phyloP scores from a whole-genome alignment of 2,329 filamentous ascomycete species.

The Aspergillus glaucus region DNA sequence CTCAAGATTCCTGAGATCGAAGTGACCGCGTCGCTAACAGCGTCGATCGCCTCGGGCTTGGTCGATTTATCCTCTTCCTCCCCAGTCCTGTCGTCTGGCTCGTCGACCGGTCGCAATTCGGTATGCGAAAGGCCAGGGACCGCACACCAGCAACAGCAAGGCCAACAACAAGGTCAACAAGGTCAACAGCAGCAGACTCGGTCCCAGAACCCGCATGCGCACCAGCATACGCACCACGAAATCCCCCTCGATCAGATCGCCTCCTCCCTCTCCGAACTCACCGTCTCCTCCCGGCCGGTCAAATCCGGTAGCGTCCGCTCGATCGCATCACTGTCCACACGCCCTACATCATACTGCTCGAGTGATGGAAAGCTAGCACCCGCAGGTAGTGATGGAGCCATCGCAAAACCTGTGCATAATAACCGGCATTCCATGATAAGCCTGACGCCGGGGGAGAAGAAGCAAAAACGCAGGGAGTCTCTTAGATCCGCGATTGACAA shows the following conservation, averaged over 20 bases:
- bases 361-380: constrained; percentile 23
- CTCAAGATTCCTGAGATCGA: constrained; percentile 28
- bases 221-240: neutral
- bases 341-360: constrained; percentile 34
- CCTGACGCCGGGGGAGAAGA: constrained; percentile 21
- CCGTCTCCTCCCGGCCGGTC: constrained; percentile 22
- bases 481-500: constrained; percentile 30
- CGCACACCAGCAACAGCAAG: neutral
- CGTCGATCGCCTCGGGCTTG: constrained; percentile 30
- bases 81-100: constrained; percentile 25
- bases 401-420: no score
- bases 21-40: constrained; percentile 27
- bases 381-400: constrained; percentile 3
- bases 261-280: constrained; percentile 27
- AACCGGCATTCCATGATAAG: constrained; percentile 24
- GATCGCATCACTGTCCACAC: constrained; percentile 32
- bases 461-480: constrained; percentile 25
- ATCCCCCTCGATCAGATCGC: constrained; percentile 23
- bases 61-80: constrained; percentile 31
- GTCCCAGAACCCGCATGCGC: neutral
- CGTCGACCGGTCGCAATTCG: constrained; percentile 26
- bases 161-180: neutral
- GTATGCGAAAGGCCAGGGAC: constrained; percentile 22
- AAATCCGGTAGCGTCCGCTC: constrained; percentile 32
- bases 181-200: neutral